phyloP scores from a whole-genome alignment of 1,284 basidiomycete species.

The Heterobasidion irregulare region DNA sequence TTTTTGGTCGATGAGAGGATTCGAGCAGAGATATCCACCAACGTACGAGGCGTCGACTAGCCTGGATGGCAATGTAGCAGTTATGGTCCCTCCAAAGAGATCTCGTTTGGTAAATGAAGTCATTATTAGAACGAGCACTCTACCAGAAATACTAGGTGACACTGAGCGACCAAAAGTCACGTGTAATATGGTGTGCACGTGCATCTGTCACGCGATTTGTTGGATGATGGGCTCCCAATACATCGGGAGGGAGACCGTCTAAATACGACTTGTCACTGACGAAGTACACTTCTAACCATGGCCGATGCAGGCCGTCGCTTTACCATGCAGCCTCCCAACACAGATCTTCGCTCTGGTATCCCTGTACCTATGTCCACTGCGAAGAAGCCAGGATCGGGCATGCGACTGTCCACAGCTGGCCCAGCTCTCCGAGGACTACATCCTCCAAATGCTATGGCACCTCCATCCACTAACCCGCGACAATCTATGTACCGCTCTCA shows the following conservation, averaged over 20 bases:
- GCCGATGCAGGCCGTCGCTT: constrained; percentile 50
- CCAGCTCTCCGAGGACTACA: constrained; percentile 52
- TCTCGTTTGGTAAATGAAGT: constrained; percentile 17
- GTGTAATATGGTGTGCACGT: not conserved
- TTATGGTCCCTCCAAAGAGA: constrained; percentile 81
- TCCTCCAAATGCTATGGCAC: constrained; percentile 27
- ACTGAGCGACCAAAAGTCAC: not conserved
- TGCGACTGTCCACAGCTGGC: constrained; percentile 64
- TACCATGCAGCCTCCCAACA: constrained; percentile 46
- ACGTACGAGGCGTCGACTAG: constrained; percentile 86
- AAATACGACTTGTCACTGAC: not conserved
- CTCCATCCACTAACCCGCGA: constrained; percentile 43
- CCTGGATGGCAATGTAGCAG: constrained; percentile 43
- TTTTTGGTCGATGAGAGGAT: constrained; percentile 1
- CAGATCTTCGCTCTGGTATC: constrained; percentile 4
- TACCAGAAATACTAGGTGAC: too few relatives aligned
- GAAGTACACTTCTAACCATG: constrained; percentile 10
- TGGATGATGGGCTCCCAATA: too few relatives aligned
- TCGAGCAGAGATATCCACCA: not conserved
- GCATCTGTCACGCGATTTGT: not conserved
- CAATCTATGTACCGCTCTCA: constrained; percentile 62
- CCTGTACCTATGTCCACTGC: constrained; percentile 42
- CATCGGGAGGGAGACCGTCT: too few relatives aligned
- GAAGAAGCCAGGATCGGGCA: constrained; percentile 49
- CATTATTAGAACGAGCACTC: constrained; percentile 9